These are phyloP conservation scores for Aureobasidium sp. DNA, from an alignment of 2,329 filamentous ascomycete species.

Conservation along the genomic window DNA sequence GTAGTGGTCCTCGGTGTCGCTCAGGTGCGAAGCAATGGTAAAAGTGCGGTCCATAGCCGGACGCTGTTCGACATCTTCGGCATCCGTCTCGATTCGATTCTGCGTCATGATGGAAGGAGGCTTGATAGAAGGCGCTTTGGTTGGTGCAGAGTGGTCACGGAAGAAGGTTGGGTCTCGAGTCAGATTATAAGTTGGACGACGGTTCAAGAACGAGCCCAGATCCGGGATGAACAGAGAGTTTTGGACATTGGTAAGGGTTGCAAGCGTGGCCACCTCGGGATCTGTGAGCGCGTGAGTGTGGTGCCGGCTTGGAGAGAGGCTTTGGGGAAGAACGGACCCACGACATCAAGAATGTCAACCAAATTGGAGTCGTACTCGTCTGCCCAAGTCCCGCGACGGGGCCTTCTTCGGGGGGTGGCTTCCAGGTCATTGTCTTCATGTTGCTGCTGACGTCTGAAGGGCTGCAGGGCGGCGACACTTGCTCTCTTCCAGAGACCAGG, in stretches of 20 bases:
- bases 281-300: constrained; percentile 43
- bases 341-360: constrained; percentile 59
- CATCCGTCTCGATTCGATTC: constrained; percentile 8
- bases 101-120: constrained; percentile 7
- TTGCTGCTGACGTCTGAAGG: neutral
- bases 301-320: neutral
- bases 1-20: constrained; percentile 62
- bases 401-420: neutral
- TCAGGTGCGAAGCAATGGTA: constrained; percentile 57
- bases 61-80: constrained; percentile 4
- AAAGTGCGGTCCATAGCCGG: neutral
- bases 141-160: neutral
- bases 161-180: constrained; percentile 38
- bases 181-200: constrained; percentile 68
- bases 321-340: constrained; percentile 42
- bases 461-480: constrained; percentile 2
- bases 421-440: neutral
- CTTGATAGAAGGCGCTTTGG: constrained; percentile 20
- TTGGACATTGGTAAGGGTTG: constrained; percentile 79
- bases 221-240: constrained; percentile 83
- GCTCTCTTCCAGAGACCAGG: constrained; percentile 8
- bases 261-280: constrained; percentile 72
- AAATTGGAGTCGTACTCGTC: constrained; percentile 53
- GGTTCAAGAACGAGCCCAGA: constrained; percentile 65
- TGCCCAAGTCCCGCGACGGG: constrained; percentile 1